Conservation (phyloP, 805 yeast genomes). For the Metschnikowia sp. region DNA sequence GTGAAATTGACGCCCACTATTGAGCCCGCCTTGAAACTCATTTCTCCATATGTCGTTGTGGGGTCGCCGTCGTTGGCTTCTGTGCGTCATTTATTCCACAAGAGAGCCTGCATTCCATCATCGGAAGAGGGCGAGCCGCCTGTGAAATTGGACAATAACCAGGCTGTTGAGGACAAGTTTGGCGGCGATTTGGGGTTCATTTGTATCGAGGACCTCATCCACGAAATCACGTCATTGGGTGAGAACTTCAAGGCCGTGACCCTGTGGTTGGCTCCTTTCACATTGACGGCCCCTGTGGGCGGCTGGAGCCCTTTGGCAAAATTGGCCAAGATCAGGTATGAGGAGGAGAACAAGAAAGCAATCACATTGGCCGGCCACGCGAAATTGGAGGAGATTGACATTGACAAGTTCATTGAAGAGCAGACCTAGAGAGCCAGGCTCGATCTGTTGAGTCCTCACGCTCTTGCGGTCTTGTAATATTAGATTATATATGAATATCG, state of each 20-base stretch:
- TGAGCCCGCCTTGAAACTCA: conserved; percentile 59
- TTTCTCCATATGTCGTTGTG: conserved; percentile 69
- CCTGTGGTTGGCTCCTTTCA: conserved; percentile 67
- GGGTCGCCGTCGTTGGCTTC: conserved; percentile 75
- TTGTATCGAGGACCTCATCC: conserved; percentile 78
- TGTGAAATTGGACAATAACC: conserved; percentile 66
- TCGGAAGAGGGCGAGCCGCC: conserved; percentile 30
- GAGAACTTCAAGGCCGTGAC: conserved; percentile 59
- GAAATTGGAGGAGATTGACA: conserved; percentile 67
- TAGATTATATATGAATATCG: conserved; percentile 6
- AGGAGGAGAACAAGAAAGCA: conserved; percentile 47
- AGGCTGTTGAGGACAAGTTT: conserved; percentile 66
- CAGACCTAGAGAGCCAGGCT: conserved; percentile 40
- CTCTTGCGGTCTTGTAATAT: conserved; percentile 3
- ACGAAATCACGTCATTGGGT: conserved; percentile 62
- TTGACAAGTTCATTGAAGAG: conserved; percentile 62
- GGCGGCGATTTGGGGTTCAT: conserved; percentile 59
- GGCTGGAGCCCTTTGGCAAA: conserved; percentile 76
- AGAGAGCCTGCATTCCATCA: conserved; percentile 60
- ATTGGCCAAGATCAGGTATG: conserved; percentile 58
- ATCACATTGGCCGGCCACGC: conserved; percentile 62
- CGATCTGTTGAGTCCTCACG: background rate
- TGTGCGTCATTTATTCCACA: conserved; percentile 69
- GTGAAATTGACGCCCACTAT: conserved; percentile 59
- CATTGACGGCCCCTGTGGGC: conserved; percentile 62